phyloP scores from a whole-genome alignment of 441 rosid genomes.

The Jatropha multifida region DNA sequence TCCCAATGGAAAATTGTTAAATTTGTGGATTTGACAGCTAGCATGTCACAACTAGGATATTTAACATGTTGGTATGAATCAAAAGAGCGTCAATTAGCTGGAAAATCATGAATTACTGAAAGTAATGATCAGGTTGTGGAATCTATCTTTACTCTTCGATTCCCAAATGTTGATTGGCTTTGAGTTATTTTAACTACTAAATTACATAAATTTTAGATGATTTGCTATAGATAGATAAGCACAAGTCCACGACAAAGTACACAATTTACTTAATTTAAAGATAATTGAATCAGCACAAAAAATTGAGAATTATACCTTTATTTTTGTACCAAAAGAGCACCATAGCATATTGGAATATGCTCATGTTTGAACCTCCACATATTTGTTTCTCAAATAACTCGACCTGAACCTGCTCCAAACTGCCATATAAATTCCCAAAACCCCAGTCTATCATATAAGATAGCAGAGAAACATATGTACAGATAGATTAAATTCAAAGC shows the following conservation, averaged over 20 bases:
- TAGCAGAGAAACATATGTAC: constrained; percentile 18
- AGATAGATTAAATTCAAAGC: constrained; percentile 3
- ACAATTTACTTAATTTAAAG: neutral
- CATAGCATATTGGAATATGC: constrained; percentile 74
- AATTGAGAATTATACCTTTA: constrained; percentile 50
- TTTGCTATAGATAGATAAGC: neutral
- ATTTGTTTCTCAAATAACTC: constrained; percentile 73
- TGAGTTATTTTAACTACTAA: neutral
- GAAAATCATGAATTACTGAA: neutral
- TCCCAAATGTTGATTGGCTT: neutral
- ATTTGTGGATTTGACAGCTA: neutral
- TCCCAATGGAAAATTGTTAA: neutral
- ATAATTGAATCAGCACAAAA: constrained; percentile 11
- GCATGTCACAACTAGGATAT: neutral
- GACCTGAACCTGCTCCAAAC: constrained; percentile 90
- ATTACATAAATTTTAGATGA: neutral
- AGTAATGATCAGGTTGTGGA: neutral
- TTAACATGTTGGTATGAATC: neutral
- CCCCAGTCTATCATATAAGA: constrained; percentile 34
- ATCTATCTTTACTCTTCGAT: neutral
- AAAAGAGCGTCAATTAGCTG: neutral
- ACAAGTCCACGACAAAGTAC: neutral
- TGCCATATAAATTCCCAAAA: constrained; percentile 67
- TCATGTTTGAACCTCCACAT: constrained; percentile 59
- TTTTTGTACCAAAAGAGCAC: constrained; percentile 48